Evolutionary conservation across 2,329 filamentous ascomycete species (phyloP).

Genomic region (Microsporum audouinii): DNA sequence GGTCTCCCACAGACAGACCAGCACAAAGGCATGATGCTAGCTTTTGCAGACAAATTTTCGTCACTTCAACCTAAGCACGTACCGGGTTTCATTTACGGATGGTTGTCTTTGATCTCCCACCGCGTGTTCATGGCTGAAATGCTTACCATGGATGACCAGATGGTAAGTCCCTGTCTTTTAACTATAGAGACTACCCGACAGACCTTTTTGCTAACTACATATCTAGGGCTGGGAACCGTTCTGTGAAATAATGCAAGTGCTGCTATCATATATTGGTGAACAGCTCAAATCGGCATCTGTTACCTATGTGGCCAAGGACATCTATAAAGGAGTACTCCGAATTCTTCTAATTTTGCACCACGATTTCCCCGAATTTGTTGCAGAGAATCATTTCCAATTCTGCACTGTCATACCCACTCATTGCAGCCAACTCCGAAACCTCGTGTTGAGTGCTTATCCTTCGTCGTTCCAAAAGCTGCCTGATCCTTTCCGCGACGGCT

Average conservation of each 20-base stretch:
- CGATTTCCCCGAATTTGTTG: constrained; percentile 87
- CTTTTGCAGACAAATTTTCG: constrained; percentile 59
- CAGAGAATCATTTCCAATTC: constrained; percentile 72
- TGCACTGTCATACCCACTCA: constrained; percentile 71
- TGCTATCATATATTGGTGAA: constrained; percentile 64
- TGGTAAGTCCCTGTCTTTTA: constrained; percentile 20
- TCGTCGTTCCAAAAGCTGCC: constrained; percentile 58
- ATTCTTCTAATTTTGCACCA: constrained; percentile 78
- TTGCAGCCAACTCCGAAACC: constrained; percentile 76
- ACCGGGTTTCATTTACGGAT: constrained; percentile 73
- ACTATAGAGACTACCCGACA: neutral
- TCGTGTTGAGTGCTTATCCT: constrained; percentile 72
- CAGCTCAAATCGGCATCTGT: constrained; percentile 64
- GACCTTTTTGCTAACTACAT: constrained; percentile 6
- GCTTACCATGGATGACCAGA: constrained; percentile 54
- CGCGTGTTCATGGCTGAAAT: constrained; percentile 72
- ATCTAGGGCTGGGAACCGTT: constrained; percentile 61
- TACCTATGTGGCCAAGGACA: constrained; percentile 59
- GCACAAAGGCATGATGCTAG: constrained; percentile 59
- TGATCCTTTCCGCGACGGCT: constrained; percentile 59
- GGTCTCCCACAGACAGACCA: constrained; percentile 48
- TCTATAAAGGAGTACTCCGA: constrained; percentile 74
- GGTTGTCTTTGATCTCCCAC: constrained; percentile 73
- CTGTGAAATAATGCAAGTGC: constrained; percentile 58
- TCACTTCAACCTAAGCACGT: constrained; percentile 65